Evolutionary conservation across 2,329 filamentous ascomycete genomes (phyloP).

Genomic region (Penicillium psychrosexuale): DNA sequence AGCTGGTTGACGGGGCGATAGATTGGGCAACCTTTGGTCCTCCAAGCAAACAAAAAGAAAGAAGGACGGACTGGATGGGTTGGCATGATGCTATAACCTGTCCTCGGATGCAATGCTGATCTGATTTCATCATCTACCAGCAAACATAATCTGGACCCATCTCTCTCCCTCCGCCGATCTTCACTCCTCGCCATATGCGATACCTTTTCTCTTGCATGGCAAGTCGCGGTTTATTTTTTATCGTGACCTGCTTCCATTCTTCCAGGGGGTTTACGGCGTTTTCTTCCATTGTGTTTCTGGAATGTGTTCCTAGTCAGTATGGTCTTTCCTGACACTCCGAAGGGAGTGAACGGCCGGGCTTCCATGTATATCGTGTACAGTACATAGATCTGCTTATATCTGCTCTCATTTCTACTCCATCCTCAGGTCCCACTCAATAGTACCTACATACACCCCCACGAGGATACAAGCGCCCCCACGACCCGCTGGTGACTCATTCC

Average conservation of each 20-base stretch:
- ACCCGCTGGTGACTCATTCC: not conserved
- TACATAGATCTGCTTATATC: slow-evolving; percentile 27
- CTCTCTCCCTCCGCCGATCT: not conserved
- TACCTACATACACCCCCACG: too few species aligned
- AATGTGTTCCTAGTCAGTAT: slow-evolving; percentile 22
- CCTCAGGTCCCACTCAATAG: not conserved
- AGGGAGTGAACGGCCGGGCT: slow-evolving; percentile 2
- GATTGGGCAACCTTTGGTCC: not conserved
- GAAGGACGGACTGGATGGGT: not conserved
- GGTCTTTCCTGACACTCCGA: slow-evolving; percentile 1
- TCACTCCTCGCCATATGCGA: slow-evolving; percentile 7
- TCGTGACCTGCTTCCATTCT: slow-evolving; percentile 25
- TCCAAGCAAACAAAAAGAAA: slow-evolving; percentile 3
- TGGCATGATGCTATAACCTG: not conserved
- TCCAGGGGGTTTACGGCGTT: slow-evolving; percentile 34
- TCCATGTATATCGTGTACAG: slow-evolving; percentile 36
- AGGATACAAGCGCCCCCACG: not conserved
- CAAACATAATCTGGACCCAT: not conserved
- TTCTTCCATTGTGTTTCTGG: slow-evolving; percentile 8
- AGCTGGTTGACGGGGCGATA: slow-evolving; percentile 42
- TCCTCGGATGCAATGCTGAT: not conserved
- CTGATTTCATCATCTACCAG: not conserved
- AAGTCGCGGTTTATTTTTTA: slow-evolving; percentile 10
- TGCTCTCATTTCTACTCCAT: slow-evolving; percentile 6
- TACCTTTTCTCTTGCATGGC: slow-evolving; percentile 24